Evolutionary conservation across 2,329 filamentous ascomycete genomes (phyloP), one percentile per base, ranked within the genome.

Genomic region (Penicillium sp.): DNA sequence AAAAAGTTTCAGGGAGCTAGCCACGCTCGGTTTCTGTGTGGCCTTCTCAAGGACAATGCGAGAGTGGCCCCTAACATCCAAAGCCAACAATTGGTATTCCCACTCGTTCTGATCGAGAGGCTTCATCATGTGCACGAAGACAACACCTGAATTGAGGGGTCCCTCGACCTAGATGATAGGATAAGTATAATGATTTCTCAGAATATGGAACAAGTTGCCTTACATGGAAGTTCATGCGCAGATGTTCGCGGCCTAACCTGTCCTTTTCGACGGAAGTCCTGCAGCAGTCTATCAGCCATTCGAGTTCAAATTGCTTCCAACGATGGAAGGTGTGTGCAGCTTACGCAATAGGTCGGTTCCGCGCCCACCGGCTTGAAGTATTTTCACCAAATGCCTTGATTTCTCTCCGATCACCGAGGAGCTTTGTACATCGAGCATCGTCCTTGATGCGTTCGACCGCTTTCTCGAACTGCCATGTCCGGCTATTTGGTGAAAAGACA

Each of bases 391-490:
- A 86, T 0, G 89, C 88, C 15, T 74, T 76, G 41, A 97, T 91
- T 60, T 89, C 78, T 45, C 81, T 82, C 26, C 76, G 68, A 11
- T 87, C 81, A 10, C 89, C 89, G 1, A 97, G 77, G 5, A 94
- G 63, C 41, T 84, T 80, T 18, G 82, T 72, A 59, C 87, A 94
- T 41, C 79, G 74, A 0, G 77, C 64, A 58, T 94, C 85, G 36
- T 77, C 75, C 62, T 84, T 87, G 61, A 97, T 82, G 46, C 82
- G 81, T 58, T 86, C 79, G 33, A 94, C 85, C 1, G 87, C 87
- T 48, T 86, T 83, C 69, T 94, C 94, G 75, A 94, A 96, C 62
- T 93, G 82, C 41, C 82, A 79, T 11, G 85, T 91, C 67, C 88
- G 90, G 72, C 87, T 93, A 59, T 90, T 84, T 14, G 86, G 78